phyloP scores from a whole-genome alignment of 208 protist species.

The Tritrichomonas musculus region DNA sequence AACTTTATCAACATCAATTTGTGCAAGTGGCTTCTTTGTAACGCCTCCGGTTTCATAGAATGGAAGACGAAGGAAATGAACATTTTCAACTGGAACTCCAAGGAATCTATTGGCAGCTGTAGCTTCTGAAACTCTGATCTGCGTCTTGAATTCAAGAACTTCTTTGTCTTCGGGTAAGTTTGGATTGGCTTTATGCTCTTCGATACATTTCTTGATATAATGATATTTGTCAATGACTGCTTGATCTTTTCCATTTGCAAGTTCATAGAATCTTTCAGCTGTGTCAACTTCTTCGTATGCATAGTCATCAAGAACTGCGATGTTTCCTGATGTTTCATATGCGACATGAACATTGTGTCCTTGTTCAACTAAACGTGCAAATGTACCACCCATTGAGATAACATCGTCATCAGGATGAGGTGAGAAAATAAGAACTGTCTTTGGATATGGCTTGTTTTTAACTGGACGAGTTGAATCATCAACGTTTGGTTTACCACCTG shows the following conservation, averaged over 20 bases:
- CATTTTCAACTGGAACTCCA: background rate
- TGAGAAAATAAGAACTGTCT: background rate
- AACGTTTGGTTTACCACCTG: background rate
- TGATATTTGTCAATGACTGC: background rate
- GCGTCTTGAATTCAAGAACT: background rate
- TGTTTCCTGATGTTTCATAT: conserved; percentile 12
- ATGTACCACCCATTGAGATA: conserved; percentile 18
- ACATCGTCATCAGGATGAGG: conserved; percentile 10
- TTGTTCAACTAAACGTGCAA: background rate
- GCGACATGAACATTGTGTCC: conserved; percentile 5
- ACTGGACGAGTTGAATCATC: background rate
- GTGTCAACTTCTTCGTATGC: background rate
- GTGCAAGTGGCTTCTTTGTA: background rate
- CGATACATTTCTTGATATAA: background rate
- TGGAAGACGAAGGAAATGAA: background rate
- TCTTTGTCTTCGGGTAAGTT: background rate
- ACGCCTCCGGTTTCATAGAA: background rate
- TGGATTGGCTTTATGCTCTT: background rate
- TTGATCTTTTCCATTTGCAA: background rate
- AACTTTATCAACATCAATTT: background rate
- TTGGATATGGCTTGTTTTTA: background rate
- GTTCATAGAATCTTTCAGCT: background rate
- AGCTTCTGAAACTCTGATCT: background rate
- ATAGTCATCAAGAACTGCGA: background rate
- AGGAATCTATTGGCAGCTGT: background rate